Evolutionary conservation across 2,329 filamentous ascomycete species (phyloP), one percentile per base, ranked within the genome.

Genomic region (Chaetomiaceae sp.): DNA sequence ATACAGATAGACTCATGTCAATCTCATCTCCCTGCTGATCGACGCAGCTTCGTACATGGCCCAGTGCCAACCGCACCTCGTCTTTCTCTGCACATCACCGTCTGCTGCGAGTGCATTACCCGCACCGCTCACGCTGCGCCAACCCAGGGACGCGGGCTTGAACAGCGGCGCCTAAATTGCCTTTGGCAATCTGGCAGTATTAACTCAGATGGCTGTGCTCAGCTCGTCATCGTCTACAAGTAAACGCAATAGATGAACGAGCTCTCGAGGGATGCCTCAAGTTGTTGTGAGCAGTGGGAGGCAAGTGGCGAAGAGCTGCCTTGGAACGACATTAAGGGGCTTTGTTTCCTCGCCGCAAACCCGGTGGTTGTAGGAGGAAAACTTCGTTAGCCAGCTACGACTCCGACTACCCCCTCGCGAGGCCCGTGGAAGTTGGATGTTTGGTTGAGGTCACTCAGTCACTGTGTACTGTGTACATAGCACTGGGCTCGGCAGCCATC

Each of bases 311-410:
- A 26, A 32, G 27, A n/a, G 12, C 9, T 14, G 10, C 6, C 2
- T 18, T 6, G 4, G 19, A 7, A 38, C 7, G 14, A 26, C 44
- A 51, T 52, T 52, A 55, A 55, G 39, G 30, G 42, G 38, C 37
- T 38, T 34, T 17, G 33, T 42, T 29, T 35, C 45, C 45, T 40
- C 30, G 6, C 34, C n/a, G 36, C 24, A 46, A 24, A 40, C 17
- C 14, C 19, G 29, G 20, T 47, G 38, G 55, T 45, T 56, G 50
- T 51, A 56, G 35, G 53, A 54, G 48, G 51, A 48, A 55, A 57
- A 48, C 30, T 52, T 45, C 15, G 34, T 43, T 24, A 12, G 4
- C 37, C 46, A 29, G 40, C 34, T 27, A 39, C 35, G 26, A 30
- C 43, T 39, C 34, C 38, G 39, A 50, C 47, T 51, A 43, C 48